A percentile compares a stretch with the other conserved stretches of the same genome.
These are phyloP conservation scores for Royoungia palumana DNA, from an alignment of 768 basidiomycete genomes.

Conservation along the genomic window DNA sequence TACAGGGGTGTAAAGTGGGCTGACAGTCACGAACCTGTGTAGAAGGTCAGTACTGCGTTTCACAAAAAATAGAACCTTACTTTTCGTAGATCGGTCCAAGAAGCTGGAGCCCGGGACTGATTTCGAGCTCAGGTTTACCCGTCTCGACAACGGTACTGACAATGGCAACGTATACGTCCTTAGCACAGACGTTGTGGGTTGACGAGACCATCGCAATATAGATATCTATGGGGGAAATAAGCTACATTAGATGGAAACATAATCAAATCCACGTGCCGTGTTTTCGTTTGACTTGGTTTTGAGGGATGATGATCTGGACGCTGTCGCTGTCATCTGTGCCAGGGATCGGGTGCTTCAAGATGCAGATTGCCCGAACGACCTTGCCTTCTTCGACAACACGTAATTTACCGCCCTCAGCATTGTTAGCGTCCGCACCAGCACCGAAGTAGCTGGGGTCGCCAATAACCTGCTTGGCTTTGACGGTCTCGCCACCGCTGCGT, in stretches of 20 bases:
- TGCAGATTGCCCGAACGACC: conserved; percentile 95
- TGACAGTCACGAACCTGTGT: conserved; percentile 82
- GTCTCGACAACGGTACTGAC: conserved; percentile 99
- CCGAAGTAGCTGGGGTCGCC: conserved; percentile 98
- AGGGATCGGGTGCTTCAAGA: conserved; percentile 97
- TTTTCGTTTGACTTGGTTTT: conserved; percentile 91
- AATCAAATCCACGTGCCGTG: conserved; percentile 60
- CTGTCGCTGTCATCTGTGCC: conserved; percentile 95
- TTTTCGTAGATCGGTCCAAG: conserved; percentile 93
- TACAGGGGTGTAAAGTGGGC: conserved; percentile 86
- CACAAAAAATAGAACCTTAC: conserved; percentile 41
- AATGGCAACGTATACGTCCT: conserved; percentile 93
- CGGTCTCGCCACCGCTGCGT: conserved; percentile 82
- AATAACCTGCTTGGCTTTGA: conserved; percentile 96
- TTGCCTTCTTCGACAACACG: conserved; percentile 90
- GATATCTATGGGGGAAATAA: conserved; percentile 64
- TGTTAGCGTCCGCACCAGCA: conserved; percentile 46
- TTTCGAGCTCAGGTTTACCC: conserved; percentile 85
- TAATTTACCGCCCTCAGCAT: conserved; percentile 67
- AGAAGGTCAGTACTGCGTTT: conserved; percentile 7
- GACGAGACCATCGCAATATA: conserved; percentile 98
- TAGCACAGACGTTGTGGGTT: conserved; percentile 96
- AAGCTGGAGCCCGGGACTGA: conserved; percentile 86
- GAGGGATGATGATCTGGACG: conserved; percentile 96
- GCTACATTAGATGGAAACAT: not conserved